Evolutionary conservation across 2,329 filamentous ascomycete species (phyloP).

Genomic region (Endothia cerciana): DNA sequence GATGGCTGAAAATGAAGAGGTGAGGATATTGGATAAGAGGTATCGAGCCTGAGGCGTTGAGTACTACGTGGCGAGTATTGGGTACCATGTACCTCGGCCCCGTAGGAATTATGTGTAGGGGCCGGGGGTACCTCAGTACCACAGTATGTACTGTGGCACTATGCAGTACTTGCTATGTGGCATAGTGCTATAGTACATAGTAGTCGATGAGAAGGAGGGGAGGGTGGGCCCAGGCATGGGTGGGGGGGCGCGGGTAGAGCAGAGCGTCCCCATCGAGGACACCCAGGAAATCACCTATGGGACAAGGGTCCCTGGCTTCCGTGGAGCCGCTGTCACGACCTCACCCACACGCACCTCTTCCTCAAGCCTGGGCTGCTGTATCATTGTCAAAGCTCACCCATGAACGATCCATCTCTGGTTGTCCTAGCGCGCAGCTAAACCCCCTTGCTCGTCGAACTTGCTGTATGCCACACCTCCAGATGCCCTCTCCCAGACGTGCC

Average conservation of each 20-base stretch:
- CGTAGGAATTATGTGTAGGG: too few relatives aligned
- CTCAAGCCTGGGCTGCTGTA: not conserved
- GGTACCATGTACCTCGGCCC: too few relatives aligned
- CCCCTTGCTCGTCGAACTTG: slow-evolving; percentile 22
- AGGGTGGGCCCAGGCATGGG: not conserved
- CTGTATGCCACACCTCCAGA: slow-evolving; percentile 24
- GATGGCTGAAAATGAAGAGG: not conserved
- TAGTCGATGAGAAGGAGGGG: not conserved
- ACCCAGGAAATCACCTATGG: too few relatives aligned
- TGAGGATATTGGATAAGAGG: not conserved
- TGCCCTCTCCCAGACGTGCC: slow-evolving; percentile 12
- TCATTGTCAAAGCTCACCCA: slow-evolving; percentile 1
- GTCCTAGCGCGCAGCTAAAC: slow-evolving; percentile 26
- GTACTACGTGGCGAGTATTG: too few relatives aligned
- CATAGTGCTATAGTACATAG: not conserved
- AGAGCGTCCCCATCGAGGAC: too few relatives aligned
- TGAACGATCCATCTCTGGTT: slow-evolving; percentile 18
- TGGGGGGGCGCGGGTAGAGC: not conserved
- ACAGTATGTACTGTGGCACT: not conserved
- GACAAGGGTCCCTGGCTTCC: slow-evolving; percentile 19
- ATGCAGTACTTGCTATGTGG: not conserved
- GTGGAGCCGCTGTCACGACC: slow-evolving; percentile 23
- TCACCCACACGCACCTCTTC: slow-evolving; percentile 9
- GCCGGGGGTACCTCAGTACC: not conserved
- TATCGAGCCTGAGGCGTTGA: not conserved